Evolutionary conservation across 2,329 filamentous ascomycete species (phyloP), one percentile per base, ranked within the genome.

Genomic region (Macrophomina pseudophaseolina): DNA sequence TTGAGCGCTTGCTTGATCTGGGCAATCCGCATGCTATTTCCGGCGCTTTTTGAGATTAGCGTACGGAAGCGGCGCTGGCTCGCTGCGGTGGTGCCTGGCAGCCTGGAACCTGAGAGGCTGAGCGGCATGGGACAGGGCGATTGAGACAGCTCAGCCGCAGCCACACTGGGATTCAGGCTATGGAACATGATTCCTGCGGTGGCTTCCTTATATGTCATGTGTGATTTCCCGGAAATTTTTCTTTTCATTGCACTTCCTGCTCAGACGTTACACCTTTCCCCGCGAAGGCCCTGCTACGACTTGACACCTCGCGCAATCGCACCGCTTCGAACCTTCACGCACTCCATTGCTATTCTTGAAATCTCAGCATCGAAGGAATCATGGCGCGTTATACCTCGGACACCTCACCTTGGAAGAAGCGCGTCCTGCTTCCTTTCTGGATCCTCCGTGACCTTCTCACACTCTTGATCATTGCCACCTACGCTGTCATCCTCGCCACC

Each of bases 391-490:
- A 65, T 42, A 49, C 63, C 2, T n/a, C 23, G 6, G 63, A 66
- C 9, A 56, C 14, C 2, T 58, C 66, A n/a, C 68, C 64, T 60
- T 79, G 76, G 76, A 75, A 78, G 70, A 79, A 78, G 72, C 74
- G 77, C 54, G 71, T 80, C 42, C 70, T 80, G 49, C 68, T 80
- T 11, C 77, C 78, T 4, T 74, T 78, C 64, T 80, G 77, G 78
- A 64, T 72, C 3, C 51, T 79, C 28, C 73, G 78, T 14, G 74
- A 77, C 49, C 65, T 71, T 33, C 66, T 76, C 7, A 77, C 78
- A 72, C 7, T 78, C 48, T 70, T 78, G 51, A 69, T 78, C 60
- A 73, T 78, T 60, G 72, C 66, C 14, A 66, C 69, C 52, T 79
- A 74, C 59, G 72, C 70, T 7, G 60, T 67, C 9, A 71, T 33